Percentiles rank a stretch among this genome's conserved stretches.
Conservation (phyloP, 176 grass and related monocot genomes). For the Cenchrus americanus region DNA sequence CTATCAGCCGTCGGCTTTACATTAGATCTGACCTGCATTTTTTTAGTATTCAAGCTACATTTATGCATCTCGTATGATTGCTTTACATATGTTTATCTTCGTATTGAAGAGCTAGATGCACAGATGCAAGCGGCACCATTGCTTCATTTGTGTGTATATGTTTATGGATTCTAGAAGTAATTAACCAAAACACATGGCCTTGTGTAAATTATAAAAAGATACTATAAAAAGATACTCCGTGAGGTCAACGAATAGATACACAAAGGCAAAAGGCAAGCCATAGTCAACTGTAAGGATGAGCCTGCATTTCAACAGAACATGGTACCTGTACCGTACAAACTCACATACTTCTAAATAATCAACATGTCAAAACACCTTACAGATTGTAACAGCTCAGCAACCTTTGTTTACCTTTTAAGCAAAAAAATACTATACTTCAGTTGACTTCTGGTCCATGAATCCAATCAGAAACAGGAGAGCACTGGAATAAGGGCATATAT, state of each 20-base stretch:
- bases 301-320: slow-evolving; percentile 40
- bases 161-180: neutral
- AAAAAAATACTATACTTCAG: slow-evolving; percentile 18
- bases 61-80: neutral
- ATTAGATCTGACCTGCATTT: neutral
- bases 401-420: slow-evolving; percentile 28
- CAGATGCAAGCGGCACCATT: neutral
- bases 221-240: slow-evolving; percentile 11
- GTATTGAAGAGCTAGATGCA: neutral
- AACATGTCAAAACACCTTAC: slow-evolving; percentile 23
- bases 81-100: neutral
- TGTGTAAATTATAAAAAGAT: slow-evolving; percentile 29
- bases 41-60: neutral
- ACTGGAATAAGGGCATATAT: slow-evolving; percentile 11
- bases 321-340: slow-evolving; percentile 12
- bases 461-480: slow-evolving; percentile 27
- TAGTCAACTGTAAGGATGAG: slow-evolving; percentile 40
- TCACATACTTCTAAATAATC: slow-evolving; percentile 9
- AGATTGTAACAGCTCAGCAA: slow-evolving; percentile 20
- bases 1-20: slow-evolving; percentile 3
- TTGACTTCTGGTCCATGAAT: slow-evolving; percentile 44
- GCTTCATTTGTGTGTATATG: slow-evolving; percentile 6
- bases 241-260: slow-evolving; percentile 17
- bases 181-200: slow-evolving; percentile 25
- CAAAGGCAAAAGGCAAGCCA: slow-evolving; percentile 19